Conservation (phyloP, 2,329 filamentous ascomycete genomes). For the Eurotiales sp. region DNA sequence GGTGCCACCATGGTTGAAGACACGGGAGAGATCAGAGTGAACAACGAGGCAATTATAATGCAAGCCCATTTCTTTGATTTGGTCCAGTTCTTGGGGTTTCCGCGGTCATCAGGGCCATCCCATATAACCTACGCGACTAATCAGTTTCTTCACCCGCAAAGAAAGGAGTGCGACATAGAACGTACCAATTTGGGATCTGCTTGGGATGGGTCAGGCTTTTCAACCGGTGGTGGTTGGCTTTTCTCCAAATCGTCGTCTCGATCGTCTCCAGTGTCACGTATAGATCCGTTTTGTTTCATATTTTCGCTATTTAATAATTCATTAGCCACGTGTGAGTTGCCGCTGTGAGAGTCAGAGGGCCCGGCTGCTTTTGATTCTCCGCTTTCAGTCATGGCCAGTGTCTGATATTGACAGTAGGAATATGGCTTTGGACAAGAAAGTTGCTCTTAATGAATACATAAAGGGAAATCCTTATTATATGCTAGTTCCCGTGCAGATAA, state of each 20-base stretch:
- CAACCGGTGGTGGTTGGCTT: not conserved
- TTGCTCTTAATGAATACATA: too few relatives aligned
- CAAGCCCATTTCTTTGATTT: not conserved
- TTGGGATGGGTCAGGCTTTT: not conserved
- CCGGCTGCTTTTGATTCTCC: too few relatives aligned
- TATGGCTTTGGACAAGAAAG: too few relatives aligned
- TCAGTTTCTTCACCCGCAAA: not conserved
- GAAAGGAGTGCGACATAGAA: not conserved
- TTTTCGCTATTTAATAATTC: not conserved
- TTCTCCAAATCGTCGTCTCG: not conserved
- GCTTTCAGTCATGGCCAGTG: too few relatives aligned
- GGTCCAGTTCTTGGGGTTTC: slow-evolving; percentile 5
- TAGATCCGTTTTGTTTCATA: not conserved
- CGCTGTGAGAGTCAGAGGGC: not conserved
- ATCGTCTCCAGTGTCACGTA: not conserved
- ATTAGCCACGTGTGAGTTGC: too few relatives aligned
- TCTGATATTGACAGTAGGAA: too few relatives aligned
- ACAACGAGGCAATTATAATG: not conserved
- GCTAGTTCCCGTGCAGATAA: too few relatives aligned
- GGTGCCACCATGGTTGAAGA: slow-evolving; percentile 56
- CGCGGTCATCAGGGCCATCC: slow-evolving; percentile 7
- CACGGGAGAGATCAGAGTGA: not conserved
- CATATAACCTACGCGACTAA: not conserved
- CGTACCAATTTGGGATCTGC: slow-evolving; percentile 4
- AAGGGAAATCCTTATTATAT: too few relatives aligned